Evolutionary conservation across 495 filamentous ascomycete species (phyloP).

Genomic region (Neurospora tetraspora): DNA sequence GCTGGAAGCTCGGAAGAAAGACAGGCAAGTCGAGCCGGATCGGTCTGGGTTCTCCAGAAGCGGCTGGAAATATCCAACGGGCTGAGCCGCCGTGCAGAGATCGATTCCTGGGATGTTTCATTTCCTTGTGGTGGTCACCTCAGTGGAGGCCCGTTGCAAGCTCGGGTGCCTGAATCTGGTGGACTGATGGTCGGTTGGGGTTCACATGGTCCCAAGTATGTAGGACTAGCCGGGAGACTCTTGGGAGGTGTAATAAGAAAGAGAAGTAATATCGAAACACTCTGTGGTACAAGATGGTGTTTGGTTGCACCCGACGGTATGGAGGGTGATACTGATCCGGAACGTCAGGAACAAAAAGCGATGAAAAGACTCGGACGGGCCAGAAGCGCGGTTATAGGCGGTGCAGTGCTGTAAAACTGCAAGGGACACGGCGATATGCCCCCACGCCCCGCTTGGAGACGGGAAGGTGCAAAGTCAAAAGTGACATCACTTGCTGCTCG

Average conservation of each 20-base stretch:
- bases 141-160: neutral
- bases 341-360: neutral
- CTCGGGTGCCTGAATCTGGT: too few species aligned
- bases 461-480: neutral
- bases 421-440: neutral
- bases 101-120: neutral
- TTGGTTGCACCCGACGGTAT: neutral
- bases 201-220: neutral
- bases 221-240: neutral
- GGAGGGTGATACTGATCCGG: neutral
- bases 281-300: neutral
- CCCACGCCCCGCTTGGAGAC: neutral
- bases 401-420: neutral
- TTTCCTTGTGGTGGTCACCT: neutral
- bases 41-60: neutral
- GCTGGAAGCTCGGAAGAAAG: neutral
- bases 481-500: neutral
- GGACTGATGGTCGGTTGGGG: neutral
- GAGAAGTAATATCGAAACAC: neutral
- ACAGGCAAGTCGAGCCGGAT: neutral
- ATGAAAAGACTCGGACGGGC: neutral
- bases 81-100: neutral
- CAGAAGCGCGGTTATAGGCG: neutral
- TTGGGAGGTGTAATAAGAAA: neutral
- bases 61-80: neutral